Conservation (phyloP, 345 rosid species). For the Heritiera littoralis region DNA sequence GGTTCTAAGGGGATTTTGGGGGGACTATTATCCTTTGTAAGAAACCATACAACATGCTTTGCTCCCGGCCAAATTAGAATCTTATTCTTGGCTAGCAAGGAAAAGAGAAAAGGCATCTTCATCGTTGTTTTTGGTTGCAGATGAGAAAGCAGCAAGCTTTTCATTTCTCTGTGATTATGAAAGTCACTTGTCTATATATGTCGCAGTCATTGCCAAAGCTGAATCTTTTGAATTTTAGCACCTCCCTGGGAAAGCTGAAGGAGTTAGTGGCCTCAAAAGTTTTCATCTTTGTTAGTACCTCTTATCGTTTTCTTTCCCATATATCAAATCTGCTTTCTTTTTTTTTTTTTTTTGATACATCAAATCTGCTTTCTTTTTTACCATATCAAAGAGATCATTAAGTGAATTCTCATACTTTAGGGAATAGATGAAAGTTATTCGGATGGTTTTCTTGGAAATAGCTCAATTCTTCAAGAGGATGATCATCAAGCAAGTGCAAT, state of each 20-base stretch:
- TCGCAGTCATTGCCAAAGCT: background rate
- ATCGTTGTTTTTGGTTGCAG: background rate
- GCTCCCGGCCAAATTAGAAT: background rate
- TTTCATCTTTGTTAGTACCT: background rate
- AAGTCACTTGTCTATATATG: background rate
- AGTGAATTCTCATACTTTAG: background rate
- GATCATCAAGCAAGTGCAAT: background rate
- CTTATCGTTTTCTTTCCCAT: background rate
- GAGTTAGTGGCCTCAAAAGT: background rate
- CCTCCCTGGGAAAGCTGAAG: background rate
- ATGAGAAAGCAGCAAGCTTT: background rate
- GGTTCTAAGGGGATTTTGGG: background rate
- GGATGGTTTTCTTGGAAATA: background rate
- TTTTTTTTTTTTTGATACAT: background rate
- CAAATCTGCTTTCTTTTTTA: background rate
- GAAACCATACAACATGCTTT: background rate
- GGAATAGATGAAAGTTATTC: background rate
- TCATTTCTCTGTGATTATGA: background rate
- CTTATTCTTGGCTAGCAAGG: background rate
- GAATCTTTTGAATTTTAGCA: background rate
- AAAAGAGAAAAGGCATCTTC: slow-evolving; percentile 9
- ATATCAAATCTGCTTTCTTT: background rate
- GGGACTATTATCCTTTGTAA: background rate
- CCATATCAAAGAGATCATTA: background rate
- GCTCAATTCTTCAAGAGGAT: background rate